Percentiles rank a stretch among this genome's conserved stretches.
These are phyloP conservation scores for Picea sitchensis DNA, from an alignment of 75 land plant species.

Conservation along the genomic window DNA sequence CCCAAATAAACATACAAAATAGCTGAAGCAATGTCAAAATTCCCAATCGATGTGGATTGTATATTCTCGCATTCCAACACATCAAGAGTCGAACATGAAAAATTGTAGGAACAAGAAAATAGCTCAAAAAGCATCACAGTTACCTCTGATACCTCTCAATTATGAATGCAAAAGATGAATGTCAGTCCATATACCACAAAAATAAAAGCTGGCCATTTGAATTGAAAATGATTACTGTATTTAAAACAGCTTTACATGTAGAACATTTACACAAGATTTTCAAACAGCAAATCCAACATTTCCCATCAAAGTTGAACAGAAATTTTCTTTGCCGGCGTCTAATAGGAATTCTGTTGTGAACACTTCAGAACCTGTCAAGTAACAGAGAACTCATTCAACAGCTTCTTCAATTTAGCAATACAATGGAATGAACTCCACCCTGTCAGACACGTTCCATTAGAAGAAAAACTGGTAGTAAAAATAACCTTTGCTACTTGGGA, in stretches of 20 bases:
- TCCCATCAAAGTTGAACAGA: neutral
- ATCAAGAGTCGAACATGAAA: neutral
- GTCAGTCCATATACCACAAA: neutral
- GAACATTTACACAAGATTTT: constrained; percentile 5
- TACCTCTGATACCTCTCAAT: too few species aligned
- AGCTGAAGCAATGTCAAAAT: neutral
- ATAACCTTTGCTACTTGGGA: neutral
- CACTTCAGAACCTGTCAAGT: neutral
- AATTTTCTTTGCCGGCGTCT: neutral
- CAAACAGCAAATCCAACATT: constrained; percentile 1
- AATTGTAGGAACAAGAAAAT: neutral
- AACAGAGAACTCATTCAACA: neutral
- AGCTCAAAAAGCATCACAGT: neutral
- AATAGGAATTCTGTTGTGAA: neutral
- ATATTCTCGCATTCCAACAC: neutral
- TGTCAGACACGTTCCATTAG: too few species aligned
- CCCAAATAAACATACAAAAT: neutral
- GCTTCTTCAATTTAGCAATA: neutral
- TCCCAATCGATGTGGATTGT: neutral
- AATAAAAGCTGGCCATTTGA: neutral
- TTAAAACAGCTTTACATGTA: neutral
- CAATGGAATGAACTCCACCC: too few species aligned
- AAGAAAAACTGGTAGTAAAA: neutral
- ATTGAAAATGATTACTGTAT: neutral
- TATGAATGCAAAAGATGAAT: too few species aligned